Evolutionary conservation across 2,329 filamentous ascomycete genomes (phyloP).

Genomic region (Bipolaris gigantea): DNA sequence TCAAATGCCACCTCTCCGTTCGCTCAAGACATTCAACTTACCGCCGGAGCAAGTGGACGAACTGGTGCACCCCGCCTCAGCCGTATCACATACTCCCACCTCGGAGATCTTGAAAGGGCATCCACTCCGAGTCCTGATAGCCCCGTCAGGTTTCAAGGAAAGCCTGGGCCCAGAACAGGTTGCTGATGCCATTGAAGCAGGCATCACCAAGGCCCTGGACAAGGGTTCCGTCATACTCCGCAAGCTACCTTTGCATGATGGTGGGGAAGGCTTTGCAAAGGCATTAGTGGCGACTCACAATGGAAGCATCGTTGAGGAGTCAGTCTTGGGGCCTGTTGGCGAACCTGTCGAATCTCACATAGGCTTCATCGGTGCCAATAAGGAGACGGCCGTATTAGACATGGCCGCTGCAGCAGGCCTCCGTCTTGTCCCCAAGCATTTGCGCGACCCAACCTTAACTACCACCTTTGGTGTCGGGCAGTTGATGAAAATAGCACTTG

Average conservation of each 20-base stretch:
- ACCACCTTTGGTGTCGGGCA: constrained; percentile 58
- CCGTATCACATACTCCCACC: constrained; percentile 21
- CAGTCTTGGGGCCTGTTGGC: constrained; percentile 52
- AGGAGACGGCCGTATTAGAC: constrained; percentile 53
- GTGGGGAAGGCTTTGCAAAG: constrained; percentile 56
- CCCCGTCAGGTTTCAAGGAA: constrained; percentile 59
- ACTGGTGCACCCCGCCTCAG: constrained; percentile 21
- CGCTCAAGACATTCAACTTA: constrained; percentile 28
- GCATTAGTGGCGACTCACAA: constrained; percentile 51
- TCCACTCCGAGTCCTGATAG: constrained; percentile 49
- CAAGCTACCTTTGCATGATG: constrained; percentile 57
- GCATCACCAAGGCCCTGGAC: constrained; percentile 49
- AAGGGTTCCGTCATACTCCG: constrained; percentile 46
- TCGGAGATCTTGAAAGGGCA: constrained; percentile 26
- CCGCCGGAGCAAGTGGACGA: constrained; percentile 22
- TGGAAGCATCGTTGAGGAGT: constrained; percentile 45
- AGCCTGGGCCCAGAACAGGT: constrained; percentile 54
- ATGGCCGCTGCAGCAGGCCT: constrained; percentile 59
- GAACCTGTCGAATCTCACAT: constrained; percentile 50
- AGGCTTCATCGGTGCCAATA: constrained; percentile 47
- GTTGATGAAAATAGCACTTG: constrained; percentile 52
- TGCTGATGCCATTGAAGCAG: constrained; percentile 55
- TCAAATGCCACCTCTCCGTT: constrained; percentile 21
- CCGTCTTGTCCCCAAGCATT: constrained; percentile 51
- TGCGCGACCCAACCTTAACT: constrained; percentile 52